Evolutionary conservation across 805 yeast species (phyloP).

Genomic region (Yarrowia osloensis): DNA sequence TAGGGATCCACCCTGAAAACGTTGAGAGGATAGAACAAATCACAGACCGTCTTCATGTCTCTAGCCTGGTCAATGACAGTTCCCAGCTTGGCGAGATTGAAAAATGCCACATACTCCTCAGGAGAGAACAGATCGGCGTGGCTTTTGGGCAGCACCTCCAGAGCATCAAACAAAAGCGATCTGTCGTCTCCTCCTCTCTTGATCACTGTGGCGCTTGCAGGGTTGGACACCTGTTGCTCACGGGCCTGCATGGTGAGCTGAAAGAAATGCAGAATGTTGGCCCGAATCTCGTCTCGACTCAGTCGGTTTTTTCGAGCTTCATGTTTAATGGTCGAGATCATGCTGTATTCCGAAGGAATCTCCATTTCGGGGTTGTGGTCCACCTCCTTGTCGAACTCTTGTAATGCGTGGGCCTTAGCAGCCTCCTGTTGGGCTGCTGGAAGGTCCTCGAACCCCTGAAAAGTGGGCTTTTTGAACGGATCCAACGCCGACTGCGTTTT

Average conservation of each 20-base stretch:
- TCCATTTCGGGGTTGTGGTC: neutral
- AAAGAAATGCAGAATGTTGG: constrained; percentile 8
- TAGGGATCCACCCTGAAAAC: constrained; percentile 14
- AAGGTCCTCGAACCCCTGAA: constrained; percentile 1
- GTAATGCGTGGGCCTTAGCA: neutral
- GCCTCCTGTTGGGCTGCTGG: constrained; percentile 4
- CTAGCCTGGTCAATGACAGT: neutral
- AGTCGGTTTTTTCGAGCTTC: constrained; percentile 12
- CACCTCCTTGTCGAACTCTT: neutral
- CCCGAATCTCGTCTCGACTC: neutral
- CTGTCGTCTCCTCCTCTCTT: neutral
- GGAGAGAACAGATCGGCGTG: constrained; percentile 3
- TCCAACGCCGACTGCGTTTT: neutral
- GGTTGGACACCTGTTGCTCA: neutral
- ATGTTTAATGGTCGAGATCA: neutral
- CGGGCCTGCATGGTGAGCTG: constrained; percentile 1
- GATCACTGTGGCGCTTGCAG: neutral
- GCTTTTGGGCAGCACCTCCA: constrained; percentile 1
- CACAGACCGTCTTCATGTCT: constrained; percentile 13
- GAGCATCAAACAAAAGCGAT: neutral
- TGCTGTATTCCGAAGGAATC: constrained; percentile 8
- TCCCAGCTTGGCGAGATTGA: constrained; percentile 23
- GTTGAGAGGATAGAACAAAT: constrained; percentile 6
- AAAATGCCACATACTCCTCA: constrained; percentile 23
- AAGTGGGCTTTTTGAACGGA: constrained; percentile 10